phyloP scores from a whole-genome alignment of 2,329 filamentous ascomycete species.

The Colletotrichum euphorbiae region DNA sequence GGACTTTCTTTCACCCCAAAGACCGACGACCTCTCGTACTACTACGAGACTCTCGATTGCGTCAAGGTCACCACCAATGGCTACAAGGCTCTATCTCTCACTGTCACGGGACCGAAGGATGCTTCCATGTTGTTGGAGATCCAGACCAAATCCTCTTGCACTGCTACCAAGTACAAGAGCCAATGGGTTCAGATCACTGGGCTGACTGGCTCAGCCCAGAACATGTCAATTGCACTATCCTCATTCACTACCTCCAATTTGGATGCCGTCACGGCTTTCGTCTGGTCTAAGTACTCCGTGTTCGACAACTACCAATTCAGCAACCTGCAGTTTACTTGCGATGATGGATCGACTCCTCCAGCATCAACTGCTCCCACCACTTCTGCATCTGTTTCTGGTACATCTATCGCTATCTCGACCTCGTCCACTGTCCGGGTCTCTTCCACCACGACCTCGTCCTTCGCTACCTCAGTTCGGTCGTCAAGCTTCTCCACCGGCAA shows the following conservation, averaged over 20 bases:
- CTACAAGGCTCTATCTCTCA: constrained; percentile 57
- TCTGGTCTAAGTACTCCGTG: constrained; percentile 32
- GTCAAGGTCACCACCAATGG: constrained; percentile 56
- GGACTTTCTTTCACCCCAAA: constrained; percentile 63
- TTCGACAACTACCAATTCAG: constrained; percentile 22
- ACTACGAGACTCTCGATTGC: constrained; percentile 65
- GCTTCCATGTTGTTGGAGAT: constrained; percentile 38
- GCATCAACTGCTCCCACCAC: not conserved
- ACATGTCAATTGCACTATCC: constrained; percentile 61
- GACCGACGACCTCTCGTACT: constrained; percentile 56
- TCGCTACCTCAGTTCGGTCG: constrained; percentile 1
- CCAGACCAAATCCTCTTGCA: constrained; percentile 57
- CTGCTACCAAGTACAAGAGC: constrained; percentile 54
- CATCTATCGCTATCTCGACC: not conserved
- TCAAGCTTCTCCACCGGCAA: not conserved
- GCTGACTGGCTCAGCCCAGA: constrained; percentile 63
- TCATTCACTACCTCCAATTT: constrained; percentile 28
- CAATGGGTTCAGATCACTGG: constrained; percentile 56
- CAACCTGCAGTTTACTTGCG: constrained; percentile 28
- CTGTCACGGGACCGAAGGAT: constrained; percentile 42
- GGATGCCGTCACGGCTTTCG: constrained; percentile 29
- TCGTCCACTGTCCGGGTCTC: not conserved
- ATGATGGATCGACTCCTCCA: not conserved
- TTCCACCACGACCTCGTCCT: not conserved
- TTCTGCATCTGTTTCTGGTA: not conserved